phyloP scores from a whole-genome alignment of 2,329 filamentous ascomycete species.

The Aspergillus ochraceoroseus region DNA sequence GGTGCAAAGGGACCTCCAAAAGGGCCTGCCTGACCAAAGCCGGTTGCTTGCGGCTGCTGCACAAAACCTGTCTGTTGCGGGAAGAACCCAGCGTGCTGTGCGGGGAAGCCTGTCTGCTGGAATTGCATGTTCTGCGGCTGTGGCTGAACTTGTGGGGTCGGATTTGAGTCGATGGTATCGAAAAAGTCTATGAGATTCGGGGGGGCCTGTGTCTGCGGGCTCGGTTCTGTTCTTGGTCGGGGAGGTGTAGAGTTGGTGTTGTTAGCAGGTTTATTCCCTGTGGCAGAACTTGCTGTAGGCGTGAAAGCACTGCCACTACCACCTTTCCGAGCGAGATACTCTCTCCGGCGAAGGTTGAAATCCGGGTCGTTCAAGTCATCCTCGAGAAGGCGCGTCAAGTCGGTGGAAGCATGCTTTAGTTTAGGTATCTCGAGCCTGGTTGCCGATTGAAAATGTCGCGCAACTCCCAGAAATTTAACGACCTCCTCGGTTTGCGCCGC shows the following conservation, averaged over 20 bases:
- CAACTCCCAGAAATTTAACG: conserved; percentile 80
- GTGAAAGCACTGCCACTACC: conserved; percentile 52
- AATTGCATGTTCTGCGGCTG: conserved; percentile 38
- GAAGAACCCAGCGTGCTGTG: conserved; percentile 22
- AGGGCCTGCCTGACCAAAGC: conserved; percentile 23
- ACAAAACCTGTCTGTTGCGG: conserved; percentile 34
- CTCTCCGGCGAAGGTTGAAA: conserved; percentile 86
- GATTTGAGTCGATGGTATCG: conserved; percentile 84
- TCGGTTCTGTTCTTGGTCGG: conserved; percentile 29
- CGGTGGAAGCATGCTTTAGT: conserved; percentile 93
- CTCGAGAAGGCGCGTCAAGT: conserved; percentile 80
- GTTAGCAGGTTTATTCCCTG: conserved; percentile 27
- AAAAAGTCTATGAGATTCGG: conserved; percentile 91
- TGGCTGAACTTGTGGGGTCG: conserved; percentile 60
- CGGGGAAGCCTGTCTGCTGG: conserved; percentile 33
- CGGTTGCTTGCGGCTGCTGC: conserved; percentile 35
- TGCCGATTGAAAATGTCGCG: conserved; percentile 84
- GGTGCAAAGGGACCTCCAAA: conserved; percentile 26
- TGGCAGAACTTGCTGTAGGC: conserved; percentile 12
- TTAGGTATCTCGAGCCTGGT: conserved; percentile 93
- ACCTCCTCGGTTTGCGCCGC: conserved; percentile 88
- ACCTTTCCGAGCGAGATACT: conserved; percentile 85
- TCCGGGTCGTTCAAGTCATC: conserved; percentile 93
- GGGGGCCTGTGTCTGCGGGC: conserved; percentile 35
- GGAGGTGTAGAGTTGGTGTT: conserved; percentile 23